Conservation (phyloP, 345 rosid species). For the Eucalyptus marginata region DNA sequence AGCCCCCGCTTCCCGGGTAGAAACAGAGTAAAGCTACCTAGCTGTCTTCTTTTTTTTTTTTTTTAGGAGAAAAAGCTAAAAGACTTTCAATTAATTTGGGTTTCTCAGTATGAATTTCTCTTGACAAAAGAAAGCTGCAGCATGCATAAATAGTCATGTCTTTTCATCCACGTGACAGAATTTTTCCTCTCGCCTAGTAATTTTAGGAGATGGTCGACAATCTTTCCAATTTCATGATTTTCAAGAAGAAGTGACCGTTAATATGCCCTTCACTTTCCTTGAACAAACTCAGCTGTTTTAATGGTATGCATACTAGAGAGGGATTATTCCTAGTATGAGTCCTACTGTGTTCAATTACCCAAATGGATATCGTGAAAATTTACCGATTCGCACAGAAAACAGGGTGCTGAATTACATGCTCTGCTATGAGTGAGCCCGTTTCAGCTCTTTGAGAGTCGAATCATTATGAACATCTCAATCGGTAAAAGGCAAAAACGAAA, state of each 20-base stretch:
- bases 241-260: not conserved
- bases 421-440: not conserved
- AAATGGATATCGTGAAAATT: not conserved
- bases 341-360: too few relatives aligned
- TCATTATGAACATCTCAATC: not conserved
- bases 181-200: not conserved
- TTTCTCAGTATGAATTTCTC: too few relatives aligned
- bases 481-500: not conserved
- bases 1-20: fast-evolving
- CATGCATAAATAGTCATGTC: not conserved
- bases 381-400: not conserved
- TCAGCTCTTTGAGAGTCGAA: not conserved
- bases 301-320: not conserved
- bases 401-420: not conserved
- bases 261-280: fast-evolving
- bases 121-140: too few relatives aligned
- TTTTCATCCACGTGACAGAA: not conserved
- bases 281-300: not conserved
- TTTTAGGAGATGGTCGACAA: not conserved
- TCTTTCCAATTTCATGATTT: not conserved
- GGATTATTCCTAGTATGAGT: too few relatives aligned
- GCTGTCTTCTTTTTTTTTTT: too few relatives aligned
- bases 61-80: too few relatives aligned
- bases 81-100: too few relatives aligned
- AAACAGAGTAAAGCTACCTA: not conserved